Percentiles rank a stretch among this genome's conserved stretches.
phyloP scores from a whole-genome alignment of 352 stramenopile genomes.

The Phytophthora podocarpi region DNA sequence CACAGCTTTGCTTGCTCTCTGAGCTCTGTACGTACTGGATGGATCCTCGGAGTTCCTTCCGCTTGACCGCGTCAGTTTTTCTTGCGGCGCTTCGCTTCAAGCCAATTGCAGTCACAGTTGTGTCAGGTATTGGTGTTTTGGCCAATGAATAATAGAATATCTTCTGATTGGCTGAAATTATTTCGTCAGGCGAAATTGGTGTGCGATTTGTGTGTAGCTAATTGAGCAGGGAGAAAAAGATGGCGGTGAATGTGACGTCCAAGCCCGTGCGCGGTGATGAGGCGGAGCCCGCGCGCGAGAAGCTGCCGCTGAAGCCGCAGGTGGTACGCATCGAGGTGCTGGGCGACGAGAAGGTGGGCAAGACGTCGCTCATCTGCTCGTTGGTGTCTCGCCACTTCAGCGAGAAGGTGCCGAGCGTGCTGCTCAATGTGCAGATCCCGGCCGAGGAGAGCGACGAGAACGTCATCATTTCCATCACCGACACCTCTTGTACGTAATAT shows the following conservation, averaged over 20 bases:
- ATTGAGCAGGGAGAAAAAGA: conserved; percentile 13
- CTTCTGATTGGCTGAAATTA: conserved; percentile 16
- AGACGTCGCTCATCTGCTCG: conserved; percentile 92
- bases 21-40: too few species aligned
- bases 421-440: conserved; percentile 90
- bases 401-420: conserved; percentile 84
- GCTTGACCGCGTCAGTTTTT: too few species aligned
- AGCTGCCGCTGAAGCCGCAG: conserved; percentile 74
- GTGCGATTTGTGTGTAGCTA: conserved; percentile 2
- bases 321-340: conserved; percentile 89
- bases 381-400: conserved; percentile 89
- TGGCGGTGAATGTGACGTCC: conserved; percentile 36
- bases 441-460: conserved; percentile 90
- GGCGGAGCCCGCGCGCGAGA: conserved; percentile 40
- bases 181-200: background rate
- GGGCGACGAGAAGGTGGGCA: conserved; percentile 91
- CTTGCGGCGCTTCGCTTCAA: conserved; percentile 20
- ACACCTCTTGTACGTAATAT: conserved; percentile 74
- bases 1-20: background rate
- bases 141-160: conserved; percentile 19
- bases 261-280: conserved; percentile 36
- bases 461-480: conserved; percentile 90
- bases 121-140: conserved; percentile 10
- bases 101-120: background rate
- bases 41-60: too few species aligned